These are phyloP conservation scores for Calocybe indica DNA, from an alignment of 768 basidiomycete species.

Conservation along the genomic window DNA sequence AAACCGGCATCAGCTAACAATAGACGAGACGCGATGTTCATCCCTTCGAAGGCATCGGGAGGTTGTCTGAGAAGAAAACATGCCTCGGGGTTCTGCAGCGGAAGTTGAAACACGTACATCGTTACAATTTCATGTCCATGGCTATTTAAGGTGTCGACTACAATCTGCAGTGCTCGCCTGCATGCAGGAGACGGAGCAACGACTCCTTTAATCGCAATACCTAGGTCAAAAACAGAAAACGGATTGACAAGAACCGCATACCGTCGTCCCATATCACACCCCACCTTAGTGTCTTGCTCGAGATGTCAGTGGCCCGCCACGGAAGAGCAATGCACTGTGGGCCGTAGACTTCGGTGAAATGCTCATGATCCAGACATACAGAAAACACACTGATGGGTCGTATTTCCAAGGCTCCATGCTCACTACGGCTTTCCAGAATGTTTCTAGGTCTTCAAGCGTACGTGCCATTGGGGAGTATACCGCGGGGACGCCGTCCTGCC, in stretches of 20 bases:
- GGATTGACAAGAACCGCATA: conserved; percentile 18
- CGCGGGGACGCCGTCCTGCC: conserved; percentile 52
- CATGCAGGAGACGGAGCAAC: conserved; percentile 57
- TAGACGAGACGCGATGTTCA: conserved; percentile 47
- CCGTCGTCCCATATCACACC: conserved; percentile 64
- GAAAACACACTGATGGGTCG: conserved; percentile 33
- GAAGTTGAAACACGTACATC: conserved; percentile 27
- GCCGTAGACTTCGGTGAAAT: conserved; percentile 10
- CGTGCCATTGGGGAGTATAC: conserved; percentile 58
- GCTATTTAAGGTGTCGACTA: conserved; percentile 35
- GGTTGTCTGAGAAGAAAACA: conserved; percentile 22
- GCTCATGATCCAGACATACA: conserved; percentile 11
- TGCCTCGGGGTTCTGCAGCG: not conserved
- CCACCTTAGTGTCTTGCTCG: conserved; percentile 36
- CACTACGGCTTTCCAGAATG: conserved; percentile 57
- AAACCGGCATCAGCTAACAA: conserved; percentile 45
- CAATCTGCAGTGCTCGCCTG: conserved; percentile 42
- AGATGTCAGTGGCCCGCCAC: conserved; percentile 28
- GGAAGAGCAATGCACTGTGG: conserved; percentile 35
- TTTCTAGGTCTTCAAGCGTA: conserved; percentile 54
- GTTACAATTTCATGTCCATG: conserved; percentile 44
- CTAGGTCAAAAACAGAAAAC: conserved; percentile 2
- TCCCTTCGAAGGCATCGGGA: conserved; percentile 44
- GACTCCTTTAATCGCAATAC: conserved; percentile 30
- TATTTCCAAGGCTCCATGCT: conserved; percentile 62